These are phyloP conservation scores for Centrapalus pauciflorus DNA, from an alignment of 129 eudicot genomes.

Conservation along the genomic window DNA sequence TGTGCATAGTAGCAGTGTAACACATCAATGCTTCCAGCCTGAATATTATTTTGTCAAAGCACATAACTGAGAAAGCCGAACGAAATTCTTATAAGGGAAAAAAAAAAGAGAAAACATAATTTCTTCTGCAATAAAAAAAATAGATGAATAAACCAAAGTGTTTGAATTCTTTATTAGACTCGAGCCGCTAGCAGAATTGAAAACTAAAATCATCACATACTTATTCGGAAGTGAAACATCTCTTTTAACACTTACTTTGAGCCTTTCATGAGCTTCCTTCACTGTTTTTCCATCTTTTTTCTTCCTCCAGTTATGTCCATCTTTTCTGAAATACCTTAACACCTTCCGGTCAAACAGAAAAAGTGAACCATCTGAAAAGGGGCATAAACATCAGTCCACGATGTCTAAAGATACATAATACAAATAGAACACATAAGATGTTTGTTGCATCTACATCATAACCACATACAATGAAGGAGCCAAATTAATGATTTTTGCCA, in stretches of 20 bases:
- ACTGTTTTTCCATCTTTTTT: slow-evolving; percentile 96
- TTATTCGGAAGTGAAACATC: not conserved
- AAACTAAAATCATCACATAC: not conserved
- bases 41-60: slow-evolving; percentile 19
- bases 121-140: not conserved
- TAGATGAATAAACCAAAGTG: not conserved
- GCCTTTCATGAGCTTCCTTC: slow-evolving; percentile 99
- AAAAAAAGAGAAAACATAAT: slow-evolving; percentile 6
- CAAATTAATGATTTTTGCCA: not conserved
- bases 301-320: slow-evolving; percentile 99
- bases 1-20: slow-evolving; percentile 99
- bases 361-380: slow-evolving; percentile 83
- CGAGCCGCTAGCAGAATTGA: not conserved
- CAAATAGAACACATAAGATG: not conserved
- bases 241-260: slow-evolving; percentile 54
- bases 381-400: slow-evolving; percentile 22
- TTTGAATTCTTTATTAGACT: not conserved
- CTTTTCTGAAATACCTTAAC: slow-evolving; percentile 84
- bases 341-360: slow-evolving; percentile 99
- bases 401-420: not conserved
- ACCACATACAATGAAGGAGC: not conserved
- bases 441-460: not conserved
- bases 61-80: slow-evolving; percentile 8
- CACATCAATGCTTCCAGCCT: slow-evolving; percentile 98
- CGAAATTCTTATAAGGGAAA: too few species aligned